These are phyloP conservation scores for Musa itinerans DNA, from an alignment of 176 grass and related monocot species.

Conservation along the genomic window DNA sequence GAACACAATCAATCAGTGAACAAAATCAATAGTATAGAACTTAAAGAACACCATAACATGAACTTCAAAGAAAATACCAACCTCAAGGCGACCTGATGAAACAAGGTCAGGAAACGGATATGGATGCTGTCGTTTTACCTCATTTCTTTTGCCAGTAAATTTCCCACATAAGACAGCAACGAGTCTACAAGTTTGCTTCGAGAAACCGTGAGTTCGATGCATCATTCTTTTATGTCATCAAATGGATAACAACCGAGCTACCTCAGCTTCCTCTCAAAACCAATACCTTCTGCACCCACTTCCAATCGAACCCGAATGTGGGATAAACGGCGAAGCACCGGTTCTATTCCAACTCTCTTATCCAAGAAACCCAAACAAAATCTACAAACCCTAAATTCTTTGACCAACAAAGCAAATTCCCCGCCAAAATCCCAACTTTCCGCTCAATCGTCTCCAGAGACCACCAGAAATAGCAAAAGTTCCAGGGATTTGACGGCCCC, in stretches of 20 bases:
- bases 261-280: conserved; percentile 1
- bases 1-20: not conserved
- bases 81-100: conserved; percentile 42
- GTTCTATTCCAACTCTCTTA: not conserved
- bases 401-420: not conserved
- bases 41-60: not conserved
- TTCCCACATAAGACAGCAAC: conserved; percentile 45
- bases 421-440: not conserved
- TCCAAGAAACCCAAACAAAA: not conserved
- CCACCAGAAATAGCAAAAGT: not conserved
- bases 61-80: conserved; percentile 7
- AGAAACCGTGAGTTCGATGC: conserved; percentile 27
- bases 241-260: not conserved
- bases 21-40: not conserved
- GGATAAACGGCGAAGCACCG: not conserved
- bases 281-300: not conserved
- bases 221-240: conserved; percentile 16
- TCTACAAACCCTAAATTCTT: not conserved
- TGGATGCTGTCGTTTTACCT: conserved; percentile 10
- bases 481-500: not conserved
- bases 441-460: not conserved
- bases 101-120: conserved; percentile 48
- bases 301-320: not conserved
- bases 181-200: conserved; percentile 24
- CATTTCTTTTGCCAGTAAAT: conserved; percentile 21